These are phyloP conservation scores for Tieghemostelium lacteum DNA, from an alignment of 78 protist genomes.

Conservation along the genomic window DNA sequence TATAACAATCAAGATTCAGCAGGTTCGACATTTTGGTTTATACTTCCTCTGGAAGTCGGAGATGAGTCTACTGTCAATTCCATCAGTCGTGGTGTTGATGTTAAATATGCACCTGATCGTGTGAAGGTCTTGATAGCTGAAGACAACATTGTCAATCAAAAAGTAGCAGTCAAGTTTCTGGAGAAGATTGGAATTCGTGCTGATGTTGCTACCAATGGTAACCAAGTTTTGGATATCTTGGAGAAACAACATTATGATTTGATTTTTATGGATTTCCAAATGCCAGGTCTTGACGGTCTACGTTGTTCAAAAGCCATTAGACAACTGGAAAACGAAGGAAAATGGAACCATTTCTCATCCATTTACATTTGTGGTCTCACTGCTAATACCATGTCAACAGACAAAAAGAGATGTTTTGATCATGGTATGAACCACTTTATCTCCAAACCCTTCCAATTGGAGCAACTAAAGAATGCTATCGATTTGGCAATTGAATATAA, in stretches of 20 bases:
- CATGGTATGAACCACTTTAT: conserved; percentile 80
- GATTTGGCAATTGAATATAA: conserved; percentile 65
- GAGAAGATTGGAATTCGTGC: conserved; percentile 65
- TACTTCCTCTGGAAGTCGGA: conserved; percentile 21
- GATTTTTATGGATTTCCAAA: conserved; percentile 84
- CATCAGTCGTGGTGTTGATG: neutral
- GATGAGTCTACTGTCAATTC: neutral
- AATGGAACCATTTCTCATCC: conserved; percentile 24
- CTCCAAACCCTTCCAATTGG: conserved; percentile 77
- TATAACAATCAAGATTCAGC: conserved; percentile 44
- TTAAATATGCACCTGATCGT: neutral
- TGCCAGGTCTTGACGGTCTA: conserved; percentile 81
- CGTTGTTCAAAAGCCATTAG: conserved; percentile 61
- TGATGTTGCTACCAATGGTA: conserved; percentile 58
- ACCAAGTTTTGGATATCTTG: conserved; percentile 21
- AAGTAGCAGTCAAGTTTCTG: conserved; percentile 73
- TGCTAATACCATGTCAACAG: conserved; percentile 76
- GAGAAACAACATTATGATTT: conserved; percentile 48
- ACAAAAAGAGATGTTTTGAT: conserved; percentile 68
- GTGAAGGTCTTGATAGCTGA: conserved; percentile 77
- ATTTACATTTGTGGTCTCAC: conserved; percentile 75
- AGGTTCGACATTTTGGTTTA: conserved; percentile 75
- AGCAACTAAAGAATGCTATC: conserved; percentile 53
- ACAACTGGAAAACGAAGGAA: conserved; percentile 23
- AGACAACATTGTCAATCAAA: conserved; percentile 83